Conservation (phyloP, 495 filamentous ascomycete genomes). For the Massariosphaeria phaeospora region DNA sequence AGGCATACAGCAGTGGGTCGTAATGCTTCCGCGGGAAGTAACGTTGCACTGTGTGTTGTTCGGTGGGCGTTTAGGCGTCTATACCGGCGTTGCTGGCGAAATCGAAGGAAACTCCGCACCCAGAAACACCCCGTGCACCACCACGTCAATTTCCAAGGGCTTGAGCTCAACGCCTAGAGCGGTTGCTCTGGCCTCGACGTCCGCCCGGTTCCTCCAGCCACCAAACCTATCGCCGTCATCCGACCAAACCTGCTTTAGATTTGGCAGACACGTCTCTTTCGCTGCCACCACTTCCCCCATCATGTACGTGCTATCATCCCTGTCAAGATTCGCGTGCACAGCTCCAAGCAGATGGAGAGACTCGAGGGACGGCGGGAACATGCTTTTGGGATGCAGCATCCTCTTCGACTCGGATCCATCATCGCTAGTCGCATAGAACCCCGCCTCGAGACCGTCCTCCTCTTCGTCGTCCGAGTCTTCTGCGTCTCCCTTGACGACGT, state of each 20-base stretch:
- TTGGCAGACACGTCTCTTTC: neutral
- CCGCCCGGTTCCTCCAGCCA: neutral
- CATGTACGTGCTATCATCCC: neutral
- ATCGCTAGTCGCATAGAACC: neutral
- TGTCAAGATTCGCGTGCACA: neutral
- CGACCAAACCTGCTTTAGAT: slow-evolving; percentile 6
- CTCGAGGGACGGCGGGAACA: neutral
- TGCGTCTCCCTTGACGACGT: neutral
- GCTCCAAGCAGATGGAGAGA: neutral
- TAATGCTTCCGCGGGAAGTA: no score
- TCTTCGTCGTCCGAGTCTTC: neutral
- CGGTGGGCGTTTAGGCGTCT: no score
- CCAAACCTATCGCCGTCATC: neutral
- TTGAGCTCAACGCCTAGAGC: neutral
- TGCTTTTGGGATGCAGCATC: neutral
- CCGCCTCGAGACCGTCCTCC: no score
- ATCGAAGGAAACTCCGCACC: no score
- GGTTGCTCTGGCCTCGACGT: neutral
- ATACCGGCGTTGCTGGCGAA: no score
- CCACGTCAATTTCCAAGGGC: no score
- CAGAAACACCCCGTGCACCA: no score
- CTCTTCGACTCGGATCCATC: neutral
- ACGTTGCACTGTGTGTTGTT: no score
- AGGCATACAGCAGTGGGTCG: no score
- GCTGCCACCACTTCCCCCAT: neutral